Evolutionary conservation across 2,329 filamentous ascomycete species (phyloP).

Genomic region (Xylaria digitata): DNA sequence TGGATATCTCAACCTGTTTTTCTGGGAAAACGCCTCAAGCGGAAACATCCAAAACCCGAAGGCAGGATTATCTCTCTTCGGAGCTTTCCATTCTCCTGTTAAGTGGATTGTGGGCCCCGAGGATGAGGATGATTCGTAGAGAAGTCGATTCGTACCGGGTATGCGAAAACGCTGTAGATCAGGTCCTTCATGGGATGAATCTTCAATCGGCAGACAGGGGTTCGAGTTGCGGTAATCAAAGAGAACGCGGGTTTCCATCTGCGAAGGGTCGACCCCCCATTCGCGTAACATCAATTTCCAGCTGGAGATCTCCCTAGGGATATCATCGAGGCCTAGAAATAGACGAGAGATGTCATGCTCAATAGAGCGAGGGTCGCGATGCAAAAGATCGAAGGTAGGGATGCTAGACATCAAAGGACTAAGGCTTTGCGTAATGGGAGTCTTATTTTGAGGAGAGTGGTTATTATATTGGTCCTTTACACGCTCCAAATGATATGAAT

Average conservation of each 20-base stretch:
- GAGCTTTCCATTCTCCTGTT: not conserved
- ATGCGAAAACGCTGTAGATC: not conserved
- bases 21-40: not conserved
- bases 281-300: conserved; percentile 5
- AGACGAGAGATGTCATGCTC: not conserved
- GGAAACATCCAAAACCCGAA: conserved; percentile 26
- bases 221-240: conserved; percentile 14
- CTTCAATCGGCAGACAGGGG: conserved; percentile 7
- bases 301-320: not conserved
- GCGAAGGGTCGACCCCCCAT: conserved; percentile 22
- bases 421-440: conserved; percentile 4
- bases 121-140: conserved; percentile 5
- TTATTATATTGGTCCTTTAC: not conserved
- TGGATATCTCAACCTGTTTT: not conserved
- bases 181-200: not conserved
- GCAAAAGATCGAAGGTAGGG: conserved; percentile 16
- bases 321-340: conserved; percentile 9
- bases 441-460: too few relatives aligned
- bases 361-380: conserved; percentile 16
- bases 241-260: conserved; percentile 22
- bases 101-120: not conserved
- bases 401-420: conserved; percentile 17
- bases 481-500: not conserved
- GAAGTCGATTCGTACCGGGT: not conserved
- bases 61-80: not conserved